Evolutionary conservation across 2,329 filamentous ascomycete species (phyloP).

Genomic region (Emmonsia crescens): DNA sequence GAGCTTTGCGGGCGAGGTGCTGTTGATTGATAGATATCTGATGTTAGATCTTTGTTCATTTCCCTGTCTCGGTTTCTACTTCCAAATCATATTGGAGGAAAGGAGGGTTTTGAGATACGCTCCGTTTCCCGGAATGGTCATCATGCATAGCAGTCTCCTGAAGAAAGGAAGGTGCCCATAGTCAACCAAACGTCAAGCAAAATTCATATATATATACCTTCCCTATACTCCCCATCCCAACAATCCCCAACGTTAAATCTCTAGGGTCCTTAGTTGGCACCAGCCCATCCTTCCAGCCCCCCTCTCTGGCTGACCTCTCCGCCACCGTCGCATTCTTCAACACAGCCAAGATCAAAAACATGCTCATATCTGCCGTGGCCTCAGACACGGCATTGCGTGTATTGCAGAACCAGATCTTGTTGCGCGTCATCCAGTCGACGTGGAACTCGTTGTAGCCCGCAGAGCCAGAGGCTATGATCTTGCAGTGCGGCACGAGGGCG

Average conservation of each 20-base stretch:
- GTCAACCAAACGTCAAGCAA: background rate
- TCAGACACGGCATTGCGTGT: constrained; percentile 44
- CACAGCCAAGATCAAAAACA: constrained; percentile 38
- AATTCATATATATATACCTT: constrained; percentile 19
- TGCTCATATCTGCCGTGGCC: constrained; percentile 42
- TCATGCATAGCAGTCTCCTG: background rate
- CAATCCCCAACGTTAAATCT: constrained; percentile 37
- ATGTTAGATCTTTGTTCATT: background rate
- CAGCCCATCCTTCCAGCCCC: constrained; percentile 28
- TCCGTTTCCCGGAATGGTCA: background rate
- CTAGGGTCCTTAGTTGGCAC: constrained; percentile 34
- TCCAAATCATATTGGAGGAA: background rate
- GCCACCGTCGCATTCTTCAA: constrained; percentile 37
- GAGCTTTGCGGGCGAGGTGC: constrained; percentile 31
- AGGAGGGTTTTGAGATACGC: background rate
- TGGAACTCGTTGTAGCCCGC: constrained; percentile 42
- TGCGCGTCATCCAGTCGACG: constrained; percentile 32
- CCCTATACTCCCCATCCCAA: constrained; percentile 41
- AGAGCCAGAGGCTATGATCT: constrained; percentile 38
- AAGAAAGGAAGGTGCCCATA: background rate
- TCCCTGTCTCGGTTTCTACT: background rate
- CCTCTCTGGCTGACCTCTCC: constrained; percentile 28
- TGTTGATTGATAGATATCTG: constrained; percentile 5
- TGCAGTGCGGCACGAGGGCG: constrained; percentile 32
- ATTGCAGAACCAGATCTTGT: constrained; percentile 45